Evolutionary conservation across 2,329 filamentous ascomycete genomes (phyloP), one percentile per base, ranked within the genome.

Genomic region (Penicillium sp.): DNA sequence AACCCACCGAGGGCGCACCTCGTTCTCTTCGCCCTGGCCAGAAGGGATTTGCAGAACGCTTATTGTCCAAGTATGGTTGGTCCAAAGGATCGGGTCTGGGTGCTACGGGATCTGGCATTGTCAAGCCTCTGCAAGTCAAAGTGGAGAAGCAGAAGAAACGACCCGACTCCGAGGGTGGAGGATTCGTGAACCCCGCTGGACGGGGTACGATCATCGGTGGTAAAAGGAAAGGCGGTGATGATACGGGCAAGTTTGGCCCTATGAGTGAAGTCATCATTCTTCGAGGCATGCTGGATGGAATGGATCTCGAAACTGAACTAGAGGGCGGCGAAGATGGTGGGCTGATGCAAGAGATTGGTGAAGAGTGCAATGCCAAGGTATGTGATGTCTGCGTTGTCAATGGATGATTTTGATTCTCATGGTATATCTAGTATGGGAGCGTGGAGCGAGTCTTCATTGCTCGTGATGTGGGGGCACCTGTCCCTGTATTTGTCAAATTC

Each of bases 41-140:
- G 62, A 77, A 80, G 48, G 85, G 82, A 35, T 95, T 95, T 62
- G 92, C 87, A 0, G 79, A 88, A 50, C 83, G 88, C 22, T 76
- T 96, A 39, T 87, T 98, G 79, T 77, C 79, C 44, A 96, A 95
- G 61, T 92, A 95, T 66, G 92, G 92, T 38, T 96, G 89, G 85
- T 82, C 80, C 23, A 83, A 89, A 56, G 92, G 92, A 15, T 76
- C 82, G 45, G 92, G 92, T 13, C 77, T 98, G 3, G 92, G 92
- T 50, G 88, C 86, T 11, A 77, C 82, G 45, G 80, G 79, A 20
- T 79, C 80, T 15, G 92, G 92, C 44, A 95, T 98, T 53, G 74
- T 86, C 37, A 85, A 88, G 14, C 85, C 89, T 3, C 70, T 98
- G 3, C 79, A 80, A 31, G 84, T 90, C 16, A 79, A 95, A 54